Evolutionary conservation across 345 rosid genomes (phyloP), one percentile per base, ranked within the genome.

Genomic region (Adansonia digitata): DNA sequence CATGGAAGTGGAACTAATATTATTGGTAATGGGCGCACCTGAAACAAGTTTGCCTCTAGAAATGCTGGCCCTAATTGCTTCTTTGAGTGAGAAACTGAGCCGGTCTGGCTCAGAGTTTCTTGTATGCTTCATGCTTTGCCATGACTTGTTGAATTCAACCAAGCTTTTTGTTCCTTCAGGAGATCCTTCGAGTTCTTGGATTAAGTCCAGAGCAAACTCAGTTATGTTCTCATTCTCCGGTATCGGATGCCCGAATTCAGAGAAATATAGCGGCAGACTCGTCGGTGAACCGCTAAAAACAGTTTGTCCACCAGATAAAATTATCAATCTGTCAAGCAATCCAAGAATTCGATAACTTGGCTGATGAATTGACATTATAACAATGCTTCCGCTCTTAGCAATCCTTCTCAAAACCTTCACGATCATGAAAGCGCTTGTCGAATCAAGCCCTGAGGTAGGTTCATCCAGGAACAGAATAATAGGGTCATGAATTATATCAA

Each of bases 391-490:
- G 37, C 94, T 90, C 81, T 90, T 93, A 5, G 98, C 99, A 5
- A 95, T 95, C 42, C 93, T 82, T 74, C 93, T 94, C 71, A 95
- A 73, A 0, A 95, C 99, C 55, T 95, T 95, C 18, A 95, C 97
- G 46, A 94, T 98, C 97, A 90, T 91, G 81, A 79, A 92, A 3
- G 98, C 98, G 24, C 97, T 92, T 4, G 98, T 92, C 5, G 98
- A 94, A 73, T 94, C 98, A 46, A 94, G 82, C 4, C 98, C 98
- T 0, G 98, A 94, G 45, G 98, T 94, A 3, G 97, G 98, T 62
- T 94, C 98, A 26, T 94, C 98, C 10, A 94, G 89, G 77, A 94
- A 90, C 31, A 94, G 87, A 10, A 94, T 52, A 17, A 94, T 92
- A 0, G 97, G 98, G 20, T 94, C 98, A 13, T 94, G 98, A 48